Conservation (phyloP, 2,329 filamentous ascomycete genomes). For the Scedosporium boydii region DNA sequence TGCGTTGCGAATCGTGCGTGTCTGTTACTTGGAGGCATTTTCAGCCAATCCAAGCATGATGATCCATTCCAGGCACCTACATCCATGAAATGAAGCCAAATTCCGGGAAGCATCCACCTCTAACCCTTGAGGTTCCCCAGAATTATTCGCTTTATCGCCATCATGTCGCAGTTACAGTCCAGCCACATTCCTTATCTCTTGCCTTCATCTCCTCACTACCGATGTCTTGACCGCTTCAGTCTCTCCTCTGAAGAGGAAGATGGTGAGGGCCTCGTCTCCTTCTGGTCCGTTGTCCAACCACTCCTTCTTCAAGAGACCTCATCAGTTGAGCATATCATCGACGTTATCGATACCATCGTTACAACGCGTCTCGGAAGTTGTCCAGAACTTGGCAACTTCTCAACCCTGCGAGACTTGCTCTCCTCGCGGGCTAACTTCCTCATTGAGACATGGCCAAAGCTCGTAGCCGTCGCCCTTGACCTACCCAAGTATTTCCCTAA, state of each 20-base stretch:
- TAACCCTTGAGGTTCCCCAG: too few species aligned
- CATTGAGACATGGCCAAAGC: slow-evolving; percentile 14
- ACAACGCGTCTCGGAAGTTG: slow-evolving; percentile 12
- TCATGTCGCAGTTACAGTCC: too few species aligned
- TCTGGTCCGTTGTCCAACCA: slow-evolving; percentile 17
- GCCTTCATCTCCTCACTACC: slow-evolving; percentile 8
- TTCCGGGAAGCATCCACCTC: too few species aligned
- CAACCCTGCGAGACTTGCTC: slow-evolving; percentile 11
- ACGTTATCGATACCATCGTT: slow-evolving; percentile 19
- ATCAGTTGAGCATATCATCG: slow-evolving; percentile 12
- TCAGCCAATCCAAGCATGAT: too few species aligned
- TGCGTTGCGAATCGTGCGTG: too few species aligned
- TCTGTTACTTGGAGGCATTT: too few species aligned
- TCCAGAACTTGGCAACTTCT: slow-evolving; percentile 13
- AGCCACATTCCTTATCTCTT: slow-evolving; percentile 4
- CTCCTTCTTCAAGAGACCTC: slow-evolving; percentile 12
- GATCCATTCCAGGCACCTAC: too few species aligned
- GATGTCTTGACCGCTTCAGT: slow-evolving; percentile 21
- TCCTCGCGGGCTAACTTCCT: slow-evolving; percentile 8
- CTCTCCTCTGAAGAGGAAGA: slow-evolving; percentile 16
- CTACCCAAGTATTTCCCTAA: slow-evolving; percentile 14
- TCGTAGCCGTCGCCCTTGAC: slow-evolving; percentile 13
- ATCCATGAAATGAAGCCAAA: too few species aligned
- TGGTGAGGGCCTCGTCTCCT: slow-evolving; percentile 13
- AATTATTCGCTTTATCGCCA: too few species aligned